Percentiles rank a stretch among this genome's conserved stretches.
phyloP scores from a whole-genome alignment of 2,329 filamentous ascomycete genomes.

The Pseudogymnoascus sp. region DNA sequence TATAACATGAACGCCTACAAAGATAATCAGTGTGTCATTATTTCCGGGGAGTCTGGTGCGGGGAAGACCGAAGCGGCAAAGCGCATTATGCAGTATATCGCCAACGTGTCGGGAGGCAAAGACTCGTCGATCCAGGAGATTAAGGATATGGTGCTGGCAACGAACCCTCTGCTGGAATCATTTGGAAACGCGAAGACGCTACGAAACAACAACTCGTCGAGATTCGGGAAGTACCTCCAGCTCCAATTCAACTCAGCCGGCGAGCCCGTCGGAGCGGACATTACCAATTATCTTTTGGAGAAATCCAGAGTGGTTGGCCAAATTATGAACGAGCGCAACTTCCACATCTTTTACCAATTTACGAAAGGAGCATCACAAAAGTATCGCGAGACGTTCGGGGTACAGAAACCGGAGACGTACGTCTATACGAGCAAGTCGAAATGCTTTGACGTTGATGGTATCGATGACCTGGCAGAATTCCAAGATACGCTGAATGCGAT shows the following conservation, averaged over 20 bases:
- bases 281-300: constrained; percentile 95
- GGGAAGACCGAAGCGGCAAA: constrained; percentile 98
- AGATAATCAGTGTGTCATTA: constrained; percentile 98
- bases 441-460: constrained; percentile 88
- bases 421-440: constrained; percentile 89
- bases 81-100: constrained; percentile 99
- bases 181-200: constrained; percentile 98
- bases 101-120: constrained; percentile 80
- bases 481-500: constrained; percentile 88
- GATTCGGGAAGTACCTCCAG: constrained; percentile 97
- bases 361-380: constrained; percentile 85
- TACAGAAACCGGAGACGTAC: constrained; percentile 89
- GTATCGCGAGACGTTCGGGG: constrained; percentile 79
- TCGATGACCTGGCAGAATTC: constrained; percentile 85
- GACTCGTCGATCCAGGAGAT: constrained; percentile 76
- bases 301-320: constrained; percentile 93
- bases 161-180: constrained; percentile 91
- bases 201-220: constrained; percentile 96
- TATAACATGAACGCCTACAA: constrained; percentile 99
- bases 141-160: constrained; percentile 98
- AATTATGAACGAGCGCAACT: constrained; percentile 92
- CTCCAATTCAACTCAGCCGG: constrained; percentile 89
- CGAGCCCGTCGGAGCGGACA: constrained; percentile 91
- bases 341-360: constrained; percentile 99
- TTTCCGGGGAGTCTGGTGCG: constrained; percentile 94